Evolutionary conservation across 2,329 filamentous ascomycete genomes (phyloP).

Genomic region (Alternaria longipes): DNA sequence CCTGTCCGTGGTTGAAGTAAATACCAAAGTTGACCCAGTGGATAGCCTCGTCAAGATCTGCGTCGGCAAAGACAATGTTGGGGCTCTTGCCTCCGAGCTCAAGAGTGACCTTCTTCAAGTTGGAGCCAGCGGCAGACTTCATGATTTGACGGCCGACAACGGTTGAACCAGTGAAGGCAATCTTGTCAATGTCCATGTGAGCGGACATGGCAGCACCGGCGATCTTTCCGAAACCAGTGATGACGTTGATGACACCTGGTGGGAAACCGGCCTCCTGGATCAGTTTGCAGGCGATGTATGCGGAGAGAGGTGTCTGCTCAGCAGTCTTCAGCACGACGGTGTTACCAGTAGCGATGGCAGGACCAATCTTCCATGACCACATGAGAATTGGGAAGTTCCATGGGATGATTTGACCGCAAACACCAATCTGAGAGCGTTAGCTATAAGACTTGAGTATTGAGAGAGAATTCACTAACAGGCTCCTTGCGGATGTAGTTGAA

Average conservation of each 20-base stretch:
- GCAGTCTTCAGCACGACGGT: slow-evolving; percentile 77
- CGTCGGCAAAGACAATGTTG: slow-evolving; percentile 82
- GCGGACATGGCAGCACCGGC: slow-evolving; percentile 79
- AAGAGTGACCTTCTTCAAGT: slow-evolving; percentile 83
- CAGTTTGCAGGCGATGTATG: slow-evolving; percentile 69
- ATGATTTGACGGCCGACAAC: slow-evolving; percentile 77
- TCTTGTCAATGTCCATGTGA: slow-evolving; percentile 85
- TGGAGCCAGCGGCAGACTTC: slow-evolving; percentile 79
- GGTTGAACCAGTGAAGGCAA: slow-evolving; percentile 84
- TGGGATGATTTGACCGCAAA: slow-evolving; percentile 87
- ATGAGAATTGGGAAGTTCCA: slow-evolving; percentile 90
- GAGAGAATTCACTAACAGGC: slow-evolving; percentile 62
- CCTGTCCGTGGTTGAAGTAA: slow-evolving; percentile 69
- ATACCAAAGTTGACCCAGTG: slow-evolving; percentile 76
- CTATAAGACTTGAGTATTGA: neutral
- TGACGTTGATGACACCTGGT: slow-evolving; percentile 77
- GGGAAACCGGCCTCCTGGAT: slow-evolving; percentile 82
- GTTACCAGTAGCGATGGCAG: slow-evolving; percentile 77
- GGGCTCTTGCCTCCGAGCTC: slow-evolving; percentile 83
- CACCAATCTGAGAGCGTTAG: slow-evolving; percentile 66
- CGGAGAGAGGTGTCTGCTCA: slow-evolving; percentile 78
- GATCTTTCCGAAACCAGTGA: slow-evolving; percentile 79
- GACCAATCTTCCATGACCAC: slow-evolving; percentile 83
- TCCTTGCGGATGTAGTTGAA: slow-evolving; percentile 86
- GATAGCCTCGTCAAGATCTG: slow-evolving; percentile 79